Percentiles rank a stretch among this genome's conserved stretches.
Evolutionary conservation across 2,329 filamentous ascomycete genomes (phyloP).

Genomic region (Ophiocordyceps australis): DNA sequence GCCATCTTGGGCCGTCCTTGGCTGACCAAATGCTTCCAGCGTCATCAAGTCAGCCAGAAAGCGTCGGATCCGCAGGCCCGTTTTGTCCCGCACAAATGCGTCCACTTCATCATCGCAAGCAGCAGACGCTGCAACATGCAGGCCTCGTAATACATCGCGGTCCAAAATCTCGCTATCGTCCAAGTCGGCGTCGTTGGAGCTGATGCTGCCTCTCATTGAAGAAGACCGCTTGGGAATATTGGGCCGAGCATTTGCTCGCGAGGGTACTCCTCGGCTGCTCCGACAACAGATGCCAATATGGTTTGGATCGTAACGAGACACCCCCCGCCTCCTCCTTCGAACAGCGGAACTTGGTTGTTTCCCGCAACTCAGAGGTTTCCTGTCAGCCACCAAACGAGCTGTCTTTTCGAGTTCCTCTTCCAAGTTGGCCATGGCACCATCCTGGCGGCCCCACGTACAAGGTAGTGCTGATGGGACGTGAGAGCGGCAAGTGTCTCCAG

Average conservation of each 20-base stretch:
- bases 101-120: conserved; percentile 37
- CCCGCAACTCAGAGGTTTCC: neutral
- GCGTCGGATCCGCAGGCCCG: conserved; percentile 31
- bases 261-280: conserved; percentile 8
- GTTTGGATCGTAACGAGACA: conserved; percentile 4
- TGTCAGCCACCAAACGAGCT: neutral
- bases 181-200: conserved; percentile 8
- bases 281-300: conserved; percentile 10
- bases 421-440: neutral
- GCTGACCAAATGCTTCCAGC: conserved; percentile 25
- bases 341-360: neutral
- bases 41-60: conserved; percentile 35
- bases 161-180: conserved; percentile 23
- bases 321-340: neutral
- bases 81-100: conserved; percentile 28
- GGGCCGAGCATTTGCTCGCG: conserved; percentile 9
- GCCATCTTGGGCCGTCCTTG: conserved; percentile 7
- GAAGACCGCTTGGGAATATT: conserved; percentile 17
- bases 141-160: conserved; percentile 32
- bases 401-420: conserved; percentile 1
- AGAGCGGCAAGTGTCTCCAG: neutral
- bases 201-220: conserved; percentile 10
- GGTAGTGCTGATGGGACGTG: conserved; percentile 1
- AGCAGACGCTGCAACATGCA: conserved; percentile 35
- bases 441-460: conserved; percentile 1